Evolutionary conservation across 1,139 yeast genomes (phyloP).

Genomic region (Protomyces inouyei): DNA sequence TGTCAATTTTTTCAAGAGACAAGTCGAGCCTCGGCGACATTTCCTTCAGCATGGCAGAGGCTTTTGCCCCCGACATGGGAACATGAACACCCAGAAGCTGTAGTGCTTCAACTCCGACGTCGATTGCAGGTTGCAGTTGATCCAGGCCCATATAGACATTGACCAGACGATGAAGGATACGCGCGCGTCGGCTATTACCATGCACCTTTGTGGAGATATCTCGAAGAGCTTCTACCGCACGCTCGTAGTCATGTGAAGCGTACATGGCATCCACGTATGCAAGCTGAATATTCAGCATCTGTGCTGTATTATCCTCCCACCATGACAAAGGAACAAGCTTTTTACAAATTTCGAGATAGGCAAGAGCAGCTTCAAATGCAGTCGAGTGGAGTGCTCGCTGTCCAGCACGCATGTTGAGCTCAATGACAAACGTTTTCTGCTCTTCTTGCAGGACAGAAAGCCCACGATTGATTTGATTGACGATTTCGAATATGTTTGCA

Average conservation of each 20-base stretch:
- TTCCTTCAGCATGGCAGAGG: not conserved
- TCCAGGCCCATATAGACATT: constrained; percentile 21
- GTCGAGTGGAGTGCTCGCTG: constrained; percentile 19
- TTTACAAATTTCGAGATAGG: constrained; percentile 6
- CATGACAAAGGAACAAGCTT: constrained; percentile 7
- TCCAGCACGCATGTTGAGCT: constrained; percentile 21
- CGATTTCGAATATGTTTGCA: constrained; percentile 13
- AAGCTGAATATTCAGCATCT: constrained; percentile 7
- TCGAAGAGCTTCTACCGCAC: constrained; percentile 1
- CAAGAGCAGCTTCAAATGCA: constrained; percentile 18
- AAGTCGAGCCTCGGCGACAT: constrained; percentile 3
- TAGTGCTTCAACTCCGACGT: constrained; percentile 9
- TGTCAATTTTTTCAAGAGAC: constrained; percentile 11
- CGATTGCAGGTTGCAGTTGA: constrained; percentile 13
- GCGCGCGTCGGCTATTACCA: constrained; percentile 1
- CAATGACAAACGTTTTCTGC: constrained; percentile 2
- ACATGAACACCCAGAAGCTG: constrained; percentile 1
- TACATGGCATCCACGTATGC: constrained; percentile 19
- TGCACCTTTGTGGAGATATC: not conserved
- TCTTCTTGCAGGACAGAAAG: not conserved
- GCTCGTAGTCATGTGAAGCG: constrained; percentile 9
- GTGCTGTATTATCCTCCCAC: constrained; percentile 6
- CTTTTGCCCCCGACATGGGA: constrained; percentile 1
- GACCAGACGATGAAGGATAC: constrained; percentile 3
- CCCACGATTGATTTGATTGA: constrained; percentile 25